These are phyloP conservation scores for Klebsormidium nitens DNA, from an alignment of 139 green algal species.

Conservation along the genomic window DNA sequence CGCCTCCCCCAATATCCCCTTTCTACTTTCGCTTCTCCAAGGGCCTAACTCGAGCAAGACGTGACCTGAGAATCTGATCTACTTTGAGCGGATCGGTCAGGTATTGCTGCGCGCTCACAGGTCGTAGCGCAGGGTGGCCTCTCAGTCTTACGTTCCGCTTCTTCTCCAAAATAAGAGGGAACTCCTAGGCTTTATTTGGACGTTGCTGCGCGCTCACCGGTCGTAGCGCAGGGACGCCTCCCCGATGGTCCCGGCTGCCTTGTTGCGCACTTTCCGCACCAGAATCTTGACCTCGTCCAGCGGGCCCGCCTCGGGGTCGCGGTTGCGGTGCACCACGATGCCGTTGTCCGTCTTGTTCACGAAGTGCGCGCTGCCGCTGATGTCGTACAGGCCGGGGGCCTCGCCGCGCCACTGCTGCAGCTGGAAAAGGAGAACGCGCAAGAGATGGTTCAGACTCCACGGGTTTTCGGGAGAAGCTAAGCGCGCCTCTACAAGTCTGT, in stretches of 20 bases:
- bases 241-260: slow-evolving; percentile 77
- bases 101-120: no score
- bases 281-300: slow-evolving; percentile 45
- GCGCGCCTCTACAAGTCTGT: no score
- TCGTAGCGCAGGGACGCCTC: slow-evolving; percentile 54
- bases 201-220: neutral
- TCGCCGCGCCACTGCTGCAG: slow-evolving; percentile 66
- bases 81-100: no score
- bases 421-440: slow-evolving; percentile 15
- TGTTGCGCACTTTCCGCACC: slow-evolving; percentile 74
- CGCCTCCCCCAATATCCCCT: slow-evolving; percentile 69
- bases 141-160: no score
- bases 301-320: slow-evolving; percentile 32
- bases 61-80: no score
- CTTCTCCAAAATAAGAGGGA: neutral
- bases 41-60: no score
- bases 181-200: neutral
- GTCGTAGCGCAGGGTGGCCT: no score
- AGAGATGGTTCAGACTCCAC: no score
- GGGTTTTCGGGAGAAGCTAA: no score
- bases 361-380: slow-evolving; percentile 89
- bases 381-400: slow-evolving; percentile 83
- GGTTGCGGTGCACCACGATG: slow-evolving; percentile 86
- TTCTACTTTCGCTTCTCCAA: no score
- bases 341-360: slow-evolving; percentile 96